Percentiles rank a stretch among this genome's conserved stretches.
phyloP scores from a whole-genome alignment of 441 rosid species.

The Croton laevigatus region DNA sequence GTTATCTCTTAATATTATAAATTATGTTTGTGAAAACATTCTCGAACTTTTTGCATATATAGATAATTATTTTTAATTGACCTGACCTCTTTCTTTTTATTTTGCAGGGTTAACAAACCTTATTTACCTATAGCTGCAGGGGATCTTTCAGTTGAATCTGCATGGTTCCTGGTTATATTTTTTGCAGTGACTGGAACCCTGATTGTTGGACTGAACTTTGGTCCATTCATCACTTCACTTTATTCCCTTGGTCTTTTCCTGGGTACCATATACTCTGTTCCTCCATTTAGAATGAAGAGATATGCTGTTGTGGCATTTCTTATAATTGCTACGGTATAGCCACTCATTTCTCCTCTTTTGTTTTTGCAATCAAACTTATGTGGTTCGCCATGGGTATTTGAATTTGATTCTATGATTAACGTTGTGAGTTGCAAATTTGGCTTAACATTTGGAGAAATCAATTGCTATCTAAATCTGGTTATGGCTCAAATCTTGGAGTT shows the following conservation, averaged over 20 bases:
- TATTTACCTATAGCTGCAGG: slow-evolving; percentile 98
- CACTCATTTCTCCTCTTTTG: slow-evolving; percentile 17
- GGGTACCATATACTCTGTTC: slow-evolving; percentile 95
- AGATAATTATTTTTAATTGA: slow-evolving; percentile 4
- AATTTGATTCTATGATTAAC: not conserved
- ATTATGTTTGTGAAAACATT: slow-evolving; percentile 1
- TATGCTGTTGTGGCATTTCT: slow-evolving; percentile 90
- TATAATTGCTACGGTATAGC: slow-evolving; percentile 77
- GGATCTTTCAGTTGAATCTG: slow-evolving; percentile 87
- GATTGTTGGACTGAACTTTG: slow-evolving; percentile 76
- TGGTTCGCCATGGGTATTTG: slow-evolving; percentile 1
- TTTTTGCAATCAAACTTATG: slow-evolving; percentile 3
- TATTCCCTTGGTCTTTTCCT: slow-evolving; percentile 81
- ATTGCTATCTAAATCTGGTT: slow-evolving; percentile 5
- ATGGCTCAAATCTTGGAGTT: not conserved
- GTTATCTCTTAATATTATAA: not conserved
- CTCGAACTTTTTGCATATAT: slow-evolving; percentile 12
- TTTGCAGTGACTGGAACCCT: slow-evolving; percentile 70
- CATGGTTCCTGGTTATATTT: slow-evolving; percentile 80
- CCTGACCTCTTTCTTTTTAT: slow-evolving; percentile 15
- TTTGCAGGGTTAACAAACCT: slow-evolving; percentile 96
- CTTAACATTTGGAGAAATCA: not conserved
- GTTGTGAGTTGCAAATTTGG: not conserved
- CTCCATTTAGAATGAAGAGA: slow-evolving; percentile 93
- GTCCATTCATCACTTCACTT: slow-evolving; percentile 75